These are phyloP conservation scores for Rhizophagus prolifer DNA, from an alignment of 192 early-diverging fungal species.

Conservation along the genomic window DNA sequence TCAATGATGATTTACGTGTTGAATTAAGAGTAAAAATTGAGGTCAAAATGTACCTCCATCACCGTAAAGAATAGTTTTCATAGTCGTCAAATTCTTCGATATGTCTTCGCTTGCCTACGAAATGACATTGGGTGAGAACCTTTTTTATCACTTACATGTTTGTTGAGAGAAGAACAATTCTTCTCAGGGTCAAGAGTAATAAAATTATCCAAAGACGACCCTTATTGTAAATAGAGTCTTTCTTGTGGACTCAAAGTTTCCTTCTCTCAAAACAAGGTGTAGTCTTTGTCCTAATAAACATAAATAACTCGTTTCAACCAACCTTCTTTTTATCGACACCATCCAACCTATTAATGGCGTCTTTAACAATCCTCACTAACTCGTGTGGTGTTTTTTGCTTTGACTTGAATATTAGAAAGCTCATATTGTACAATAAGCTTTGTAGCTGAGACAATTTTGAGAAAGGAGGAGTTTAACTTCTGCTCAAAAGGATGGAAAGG, in stretches of 20 bases:
- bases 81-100: slow-evolving; percentile 87
- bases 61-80: slow-evolving; percentile 94
- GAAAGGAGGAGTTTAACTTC: not conserved
- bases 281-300: not conserved
- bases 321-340: slow-evolving; percentile 72
- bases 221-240: not conserved
- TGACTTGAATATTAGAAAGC: slow-evolving; percentile 73
- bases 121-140: slow-evolving; percentile 27
- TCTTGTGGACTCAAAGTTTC: not conserved
- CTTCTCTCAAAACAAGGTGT: not conserved
- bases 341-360: slow-evolving; percentile 76
- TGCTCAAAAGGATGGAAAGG: not conserved
- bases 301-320: slow-evolving; percentile 13
- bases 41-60: slow-evolving; percentile 67
- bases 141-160: slow-evolving; percentile 16
- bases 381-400: slow-evolving; percentile 87
- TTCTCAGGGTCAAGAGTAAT: not conserved
- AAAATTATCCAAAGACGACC: not conserved
- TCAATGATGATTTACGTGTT: not conserved
- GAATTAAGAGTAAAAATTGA: not conserved
- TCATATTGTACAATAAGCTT: slow-evolving; percentile 45
- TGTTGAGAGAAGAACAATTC: slow-evolving; percentile 32
- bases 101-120: slow-evolving; percentile 94
- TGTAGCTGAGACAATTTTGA: slow-evolving; percentile 4
- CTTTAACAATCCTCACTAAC: slow-evolving; percentile 83